A percentile compares a stretch with the other conserved stretches of the same genome.
Conservation (phyloP, 345 rosid genomes). For the Acer campestre region DNA sequence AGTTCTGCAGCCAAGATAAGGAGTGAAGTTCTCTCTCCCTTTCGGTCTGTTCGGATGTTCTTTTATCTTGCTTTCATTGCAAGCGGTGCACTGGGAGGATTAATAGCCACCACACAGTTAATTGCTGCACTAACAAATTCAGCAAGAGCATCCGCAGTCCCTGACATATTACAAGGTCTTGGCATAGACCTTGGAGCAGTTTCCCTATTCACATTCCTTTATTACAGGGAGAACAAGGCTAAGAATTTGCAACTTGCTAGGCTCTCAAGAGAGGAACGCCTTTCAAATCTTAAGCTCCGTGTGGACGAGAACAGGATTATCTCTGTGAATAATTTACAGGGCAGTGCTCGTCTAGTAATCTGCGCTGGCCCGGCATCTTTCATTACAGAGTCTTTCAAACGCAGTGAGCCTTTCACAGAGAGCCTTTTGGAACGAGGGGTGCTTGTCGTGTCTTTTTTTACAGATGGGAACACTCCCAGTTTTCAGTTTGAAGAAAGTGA, state of each 20-base stretch:
- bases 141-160: slow-evolving; percentile 65
- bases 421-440: slow-evolving; percentile 87
- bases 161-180: slow-evolving; percentile 62
- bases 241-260: slow-evolving; percentile 76
- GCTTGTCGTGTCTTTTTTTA: slow-evolving; percentile 78
- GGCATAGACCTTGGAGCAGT: slow-evolving; percentile 83
- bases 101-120: slow-evolving; percentile 76
- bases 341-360: slow-evolving; percentile 81
- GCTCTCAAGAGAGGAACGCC: slow-evolving; percentile 91
- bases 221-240: slow-evolving; percentile 72
- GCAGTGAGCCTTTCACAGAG: slow-evolving; percentile 72
- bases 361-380: slow-evolving; percentile 79
- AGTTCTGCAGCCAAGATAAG: slow-evolving; percentile 84
- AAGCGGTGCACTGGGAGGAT: slow-evolving; percentile 75
- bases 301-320: slow-evolving; percentile 65
- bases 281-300: slow-evolving; percentile 84
- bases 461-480: slow-evolving; percentile 64
- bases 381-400: slow-evolving; percentile 69
- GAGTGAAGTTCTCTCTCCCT: slow-evolving; percentile 92
- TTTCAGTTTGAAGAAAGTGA: slow-evolving; percentile 71
- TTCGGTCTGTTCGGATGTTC: slow-evolving; percentile 92
- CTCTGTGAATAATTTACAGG: slow-evolving; percentile 65
- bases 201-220: slow-evolving; percentile 73
- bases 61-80: slow-evolving; percentile 88
- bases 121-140: slow-evolving; percentile 76